Conservation (phyloP, 1,139 yeast genomes). For the Protomyces macrosporus region DNA sequence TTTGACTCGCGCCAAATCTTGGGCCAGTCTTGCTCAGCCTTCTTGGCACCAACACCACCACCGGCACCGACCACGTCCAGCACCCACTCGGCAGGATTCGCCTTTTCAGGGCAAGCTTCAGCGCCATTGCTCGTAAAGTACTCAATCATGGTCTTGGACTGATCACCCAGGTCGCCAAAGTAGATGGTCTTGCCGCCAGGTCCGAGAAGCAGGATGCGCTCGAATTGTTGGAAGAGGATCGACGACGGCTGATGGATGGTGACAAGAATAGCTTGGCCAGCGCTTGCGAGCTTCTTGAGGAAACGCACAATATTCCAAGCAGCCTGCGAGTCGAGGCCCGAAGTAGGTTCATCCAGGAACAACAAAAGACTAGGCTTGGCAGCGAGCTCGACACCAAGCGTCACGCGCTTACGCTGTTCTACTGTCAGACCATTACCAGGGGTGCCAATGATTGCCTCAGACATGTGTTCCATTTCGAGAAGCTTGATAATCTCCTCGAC, state of each 20-base stretch:
- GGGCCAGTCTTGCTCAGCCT: conserved; percentile 57
- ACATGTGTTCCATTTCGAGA: conserved; percentile 71
- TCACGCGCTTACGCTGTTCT: conserved; percentile 76
- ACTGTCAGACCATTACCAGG: conserved; percentile 74
- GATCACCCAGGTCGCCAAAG: conserved; percentile 70
- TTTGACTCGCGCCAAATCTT: conserved; percentile 60
- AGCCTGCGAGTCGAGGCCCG: conserved; percentile 77
- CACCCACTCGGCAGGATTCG: conserved; percentile 83
- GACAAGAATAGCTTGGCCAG: conserved; percentile 64
- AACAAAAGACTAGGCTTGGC: conserved; percentile 66
- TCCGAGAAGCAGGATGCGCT: conserved; percentile 63
- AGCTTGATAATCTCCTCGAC: conserved; percentile 57
- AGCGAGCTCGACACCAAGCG: conserved; percentile 71
- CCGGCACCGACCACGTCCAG: conserved; percentile 74
- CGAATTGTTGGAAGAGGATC: conserved; percentile 59
- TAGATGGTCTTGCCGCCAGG: conserved; percentile 74
- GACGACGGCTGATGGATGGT: conserved; percentile 73
- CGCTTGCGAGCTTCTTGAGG: conserved; percentile 52
- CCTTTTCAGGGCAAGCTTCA: conserved; percentile 56
- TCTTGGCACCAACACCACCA: conserved; percentile 62
- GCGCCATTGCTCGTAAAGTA: conserved; percentile 71
- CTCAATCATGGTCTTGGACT: conserved; percentile 53
- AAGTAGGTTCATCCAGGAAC: conserved; percentile 74
- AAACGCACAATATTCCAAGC: conserved; percentile 64
- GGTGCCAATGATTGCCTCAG: conserved; percentile 68